Base-by-base conservation (phyloP, 495 filamentous ascomycete genomes). In the Penicillium parvum region DNA sequence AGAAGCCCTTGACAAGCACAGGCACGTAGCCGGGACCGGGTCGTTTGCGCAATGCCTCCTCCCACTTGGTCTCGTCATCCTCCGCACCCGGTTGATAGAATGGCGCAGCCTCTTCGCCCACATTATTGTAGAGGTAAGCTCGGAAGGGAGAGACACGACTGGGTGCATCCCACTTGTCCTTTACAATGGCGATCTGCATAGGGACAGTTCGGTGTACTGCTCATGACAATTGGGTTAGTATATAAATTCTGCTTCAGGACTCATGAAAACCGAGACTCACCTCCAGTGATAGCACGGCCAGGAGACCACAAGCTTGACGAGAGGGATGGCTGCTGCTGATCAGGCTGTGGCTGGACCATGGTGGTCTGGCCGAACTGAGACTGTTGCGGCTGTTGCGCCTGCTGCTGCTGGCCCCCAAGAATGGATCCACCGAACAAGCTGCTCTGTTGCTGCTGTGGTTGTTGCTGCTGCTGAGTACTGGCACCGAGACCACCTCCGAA, bases 71-170 rank as follows among this genome's bases (percentile, higher is more conserved):
- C 17, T 83, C 78, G 63, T 95, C 83, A 51, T 97, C 92, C 43
- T 78, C 70, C 11, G 83, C 70, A 1, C 76, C 73, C 5, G 90
- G 90, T 47, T 82, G 78, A 64, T 86, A 96, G 66, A 87, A 91
- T 3, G 88, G 86, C 6, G 85, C 84, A 38, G 78, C 71, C 14
- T 86, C 79, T 50, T 89, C 81, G 12, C 82, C 79, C 40, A 96
- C 88, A 49, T 84, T 76, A 66, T 98, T 97, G 71, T 97, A 98
- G 61, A 96, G 85, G 61, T 98, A 97, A 40, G 84, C 72, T 55
- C 88, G 83, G 69, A 99, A 94, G 4, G 77, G 82, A 44, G 87
- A 95, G 46, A 78, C 73, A 8, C 76, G 78, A 54, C 72, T 79
- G 6, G 68, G 60, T 1, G 86, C 78, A 49, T 89, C 76, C 92